These are phyloP conservation scores for Ceratobasidium sp. DNA, from an alignment of 1,284 basidiomycete species.

Conservation along the genomic window DNA sequence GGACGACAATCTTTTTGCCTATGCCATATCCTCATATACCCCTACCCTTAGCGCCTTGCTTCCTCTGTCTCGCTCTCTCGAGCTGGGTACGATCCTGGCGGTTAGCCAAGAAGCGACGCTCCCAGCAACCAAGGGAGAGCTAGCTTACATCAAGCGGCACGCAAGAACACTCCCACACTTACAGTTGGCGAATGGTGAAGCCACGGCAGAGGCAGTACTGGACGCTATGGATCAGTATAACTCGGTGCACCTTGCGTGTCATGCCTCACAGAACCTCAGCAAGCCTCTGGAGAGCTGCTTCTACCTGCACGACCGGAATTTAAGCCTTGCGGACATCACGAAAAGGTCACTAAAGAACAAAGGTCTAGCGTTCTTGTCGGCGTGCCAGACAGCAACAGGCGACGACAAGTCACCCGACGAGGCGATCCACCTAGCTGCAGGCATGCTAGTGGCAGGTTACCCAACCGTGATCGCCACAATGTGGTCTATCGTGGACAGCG, in stretches of 20 bases:
- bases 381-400: constrained; percentile 27
- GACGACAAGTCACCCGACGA: constrained; percentile 16
- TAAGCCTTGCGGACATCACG: background rate
- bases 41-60: constrained; percentile 11
- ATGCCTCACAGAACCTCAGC: background rate
- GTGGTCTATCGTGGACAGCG: background rate
- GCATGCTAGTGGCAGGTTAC: constrained; percentile 33
- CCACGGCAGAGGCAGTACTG: background rate
- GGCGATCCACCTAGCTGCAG: constrained; percentile 28
- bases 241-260: constrained; percentile 3
- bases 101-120: background rate
- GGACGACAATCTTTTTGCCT: background rate
- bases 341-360: background rate
- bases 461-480: constrained; percentile 15
- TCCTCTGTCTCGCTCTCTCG: background rate
- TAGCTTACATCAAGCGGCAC: background rate
- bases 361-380: constrained; percentile 22
- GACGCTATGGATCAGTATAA: background rate
- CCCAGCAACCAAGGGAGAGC: background rate
- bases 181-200: background rate
- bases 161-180: background rate
- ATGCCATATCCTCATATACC: constrained; percentile 24
- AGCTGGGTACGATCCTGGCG: background rate
- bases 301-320: background rate
- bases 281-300: constrained; percentile 1